phyloP scores from a whole-genome alignment of 768 basidiomycete genomes.

The Suillus occidentalis region DNA sequence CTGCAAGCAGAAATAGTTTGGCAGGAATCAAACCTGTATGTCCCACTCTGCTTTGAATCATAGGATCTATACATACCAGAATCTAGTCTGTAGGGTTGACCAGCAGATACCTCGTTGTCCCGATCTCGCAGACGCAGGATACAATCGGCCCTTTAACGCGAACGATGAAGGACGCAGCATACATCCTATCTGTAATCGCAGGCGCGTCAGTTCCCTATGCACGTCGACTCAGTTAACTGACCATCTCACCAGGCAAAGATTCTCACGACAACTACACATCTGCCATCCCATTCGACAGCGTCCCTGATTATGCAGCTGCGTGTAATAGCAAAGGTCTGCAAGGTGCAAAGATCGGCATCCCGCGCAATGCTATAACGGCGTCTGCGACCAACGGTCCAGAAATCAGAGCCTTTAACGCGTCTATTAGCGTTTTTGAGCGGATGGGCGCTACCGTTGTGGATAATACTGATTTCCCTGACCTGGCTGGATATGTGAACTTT shows the following conservation, averaged over 20 bases:
- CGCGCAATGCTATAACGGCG: neutral
- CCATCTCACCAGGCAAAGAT: neutral
- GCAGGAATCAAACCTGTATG: conserved; percentile 52
- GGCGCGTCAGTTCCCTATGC: conserved; percentile 25
- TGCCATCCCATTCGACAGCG: conserved; percentile 3
- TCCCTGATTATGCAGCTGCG: neutral
- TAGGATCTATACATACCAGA: neutral
- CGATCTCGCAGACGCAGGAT: conserved; percentile 53
- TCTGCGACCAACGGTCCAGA: conserved; percentile 2
- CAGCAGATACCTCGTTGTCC: conserved; percentile 39
- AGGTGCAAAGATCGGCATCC: conserved; percentile 1
- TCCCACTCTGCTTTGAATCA: neutral
- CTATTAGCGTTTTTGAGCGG: neutral
- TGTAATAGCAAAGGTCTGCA: neutral
- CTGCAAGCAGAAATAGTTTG: conserved; percentile 47
- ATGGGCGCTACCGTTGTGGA: conserved; percentile 4
- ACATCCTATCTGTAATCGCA: conserved; percentile 50
- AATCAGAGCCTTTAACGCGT: neutral
- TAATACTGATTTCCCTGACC: conserved; percentile 1
- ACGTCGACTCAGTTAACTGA: too few species aligned
- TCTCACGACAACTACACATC: conserved; percentile 4
- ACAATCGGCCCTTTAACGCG: conserved; percentile 54
- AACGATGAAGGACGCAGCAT: conserved; percentile 50
- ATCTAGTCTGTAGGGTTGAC: neutral
- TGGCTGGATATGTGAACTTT: conserved; percentile 1